A percentile compares a stretch with the other conserved stretches of the same genome.
These are phyloP conservation scores for Cryptococcus sp. DNA, from an alignment of 1,284 basidiomycete species.

Conservation along the genomic window DNA sequence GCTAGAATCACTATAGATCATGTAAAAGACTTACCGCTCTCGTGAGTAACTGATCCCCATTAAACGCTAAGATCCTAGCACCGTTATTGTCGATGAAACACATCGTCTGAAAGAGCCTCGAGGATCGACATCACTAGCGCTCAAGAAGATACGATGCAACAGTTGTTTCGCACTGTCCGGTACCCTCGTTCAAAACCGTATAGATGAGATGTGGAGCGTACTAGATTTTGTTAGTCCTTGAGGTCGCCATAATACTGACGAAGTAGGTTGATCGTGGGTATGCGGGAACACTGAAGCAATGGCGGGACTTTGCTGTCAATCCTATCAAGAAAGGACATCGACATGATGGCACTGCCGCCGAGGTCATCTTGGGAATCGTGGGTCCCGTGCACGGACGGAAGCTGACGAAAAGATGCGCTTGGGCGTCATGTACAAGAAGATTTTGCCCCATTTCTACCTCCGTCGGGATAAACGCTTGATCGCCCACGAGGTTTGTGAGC, in stretches of 20 bases:
- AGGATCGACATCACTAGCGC: constrained; percentile 39
- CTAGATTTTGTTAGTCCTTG: constrained; percentile 45
- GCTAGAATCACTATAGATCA: constrained; percentile 20
- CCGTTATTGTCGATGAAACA: constrained; percentile 44
- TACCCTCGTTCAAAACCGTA: constrained; percentile 49
- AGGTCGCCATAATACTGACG: neutral
- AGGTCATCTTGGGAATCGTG: constrained; percentile 41
- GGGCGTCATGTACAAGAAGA: constrained; percentile 33
- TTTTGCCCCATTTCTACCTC: constrained; percentile 51
- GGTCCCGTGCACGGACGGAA: constrained; percentile 6
- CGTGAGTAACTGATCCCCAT: constrained; percentile 22
- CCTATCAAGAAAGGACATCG: constrained; percentile 47
- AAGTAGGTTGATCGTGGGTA: constrained; percentile 35
- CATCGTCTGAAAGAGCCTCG: constrained; percentile 40
- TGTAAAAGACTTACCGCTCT: constrained; percentile 33
- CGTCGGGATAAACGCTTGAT: constrained; percentile 51
- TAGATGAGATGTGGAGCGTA: constrained; percentile 52
- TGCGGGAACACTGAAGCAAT: constrained; percentile 43
- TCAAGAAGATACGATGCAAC: constrained; percentile 41
- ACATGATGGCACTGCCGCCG: constrained; percentile 40
- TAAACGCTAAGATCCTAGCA: constrained; percentile 8
- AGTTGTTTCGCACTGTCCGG: constrained; percentile 39
- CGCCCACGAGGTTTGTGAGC: constrained; percentile 35
- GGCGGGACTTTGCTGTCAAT: constrained; percentile 39
- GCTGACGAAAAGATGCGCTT: constrained; percentile 14